Conservation (phyloP, 2,329 filamentous ascomycete genomes). For the Fusarium scirpi region DNA sequence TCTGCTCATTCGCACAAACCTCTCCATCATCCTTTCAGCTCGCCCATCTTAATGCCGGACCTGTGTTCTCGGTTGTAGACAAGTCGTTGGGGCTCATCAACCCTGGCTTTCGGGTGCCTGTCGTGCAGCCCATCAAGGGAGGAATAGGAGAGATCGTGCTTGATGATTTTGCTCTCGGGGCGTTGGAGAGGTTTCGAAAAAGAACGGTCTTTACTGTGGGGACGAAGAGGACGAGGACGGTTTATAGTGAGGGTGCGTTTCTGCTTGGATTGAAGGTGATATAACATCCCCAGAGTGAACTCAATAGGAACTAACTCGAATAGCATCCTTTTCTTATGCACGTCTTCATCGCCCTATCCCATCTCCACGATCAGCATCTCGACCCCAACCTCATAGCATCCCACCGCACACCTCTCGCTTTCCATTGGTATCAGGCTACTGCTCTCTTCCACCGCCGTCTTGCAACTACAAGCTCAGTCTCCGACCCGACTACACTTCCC, state of each 20-base stretch:
- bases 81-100: conserved; percentile 21
- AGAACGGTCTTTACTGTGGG: conserved; percentile 58
- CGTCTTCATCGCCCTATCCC: conserved; percentile 62
- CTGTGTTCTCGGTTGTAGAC: conserved; percentile 20
- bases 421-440: conserved; percentile 62
- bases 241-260: conserved; percentile 54
- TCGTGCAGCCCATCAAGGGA: conserved; percentile 38
- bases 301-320: not conserved
- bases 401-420: conserved; percentile 52
- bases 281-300: not conserved
- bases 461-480: conserved; percentile 49
- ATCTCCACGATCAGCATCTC: conserved; percentile 65
- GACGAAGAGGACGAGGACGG: conserved; percentile 43
- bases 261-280: conserved; percentile 55
- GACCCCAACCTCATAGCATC: conserved; percentile 34
- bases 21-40: conserved; percentile 41
- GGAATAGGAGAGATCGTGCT: conserved; percentile 48
- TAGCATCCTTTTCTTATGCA: conserved; percentile 67
- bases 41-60: conserved; percentile 27
- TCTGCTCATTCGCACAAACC: conserved; percentile 59
- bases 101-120: conserved; percentile 41
- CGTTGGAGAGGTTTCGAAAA: conserved; percentile 57
- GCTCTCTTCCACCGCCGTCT: conserved; percentile 59
- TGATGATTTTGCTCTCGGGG: conserved; percentile 49
- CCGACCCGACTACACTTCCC: conserved; percentile 46